Evolutionary conservation across 2,329 filamentous ascomycete genomes (phyloP).

Genomic region (Kalmusia sp.): DNA sequence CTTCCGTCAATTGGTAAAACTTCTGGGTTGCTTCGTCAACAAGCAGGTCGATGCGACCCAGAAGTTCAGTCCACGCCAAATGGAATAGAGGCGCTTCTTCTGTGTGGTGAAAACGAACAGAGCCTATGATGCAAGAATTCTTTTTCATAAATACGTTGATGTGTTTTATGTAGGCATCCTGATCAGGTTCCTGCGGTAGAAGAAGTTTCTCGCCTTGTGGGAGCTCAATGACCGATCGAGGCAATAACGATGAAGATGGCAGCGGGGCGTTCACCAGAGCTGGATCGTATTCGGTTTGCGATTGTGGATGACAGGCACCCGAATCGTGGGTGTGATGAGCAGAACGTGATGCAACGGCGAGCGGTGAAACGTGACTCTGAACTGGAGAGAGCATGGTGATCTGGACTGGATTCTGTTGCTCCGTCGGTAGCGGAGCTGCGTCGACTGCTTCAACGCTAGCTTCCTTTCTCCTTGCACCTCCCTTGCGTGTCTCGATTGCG

Average conservation of each 20-base stretch:
- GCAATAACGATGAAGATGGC: neutral
- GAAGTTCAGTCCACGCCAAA: constrained; percentile 26
- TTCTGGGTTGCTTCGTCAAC: constrained; percentile 18
- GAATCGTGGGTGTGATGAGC: neutral
- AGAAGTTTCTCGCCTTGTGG: constrained; percentile 4
- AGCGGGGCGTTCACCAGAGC: too few species aligned
- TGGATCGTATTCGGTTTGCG: neutral
- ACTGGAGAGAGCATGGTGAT: neutral
- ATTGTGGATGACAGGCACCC: neutral
- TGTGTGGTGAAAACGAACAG: constrained; percentile 12
- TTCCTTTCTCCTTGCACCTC: constrained; percentile 47
- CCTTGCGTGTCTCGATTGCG: constrained; percentile 63
- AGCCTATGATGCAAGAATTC: constrained; percentile 45
- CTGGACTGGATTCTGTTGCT: neutral
- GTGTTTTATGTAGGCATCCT: constrained; percentile 42
- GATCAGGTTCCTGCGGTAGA: constrained; percentile 12
- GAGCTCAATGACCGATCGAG: neutral
- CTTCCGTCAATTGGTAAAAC: constrained; percentile 20
- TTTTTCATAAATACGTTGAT: constrained; percentile 74
- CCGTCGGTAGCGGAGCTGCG: neutral
- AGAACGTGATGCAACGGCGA: neutral
- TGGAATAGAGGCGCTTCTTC: constrained; percentile 19
- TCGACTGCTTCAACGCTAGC: constrained; percentile 22
- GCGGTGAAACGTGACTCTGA: neutral
- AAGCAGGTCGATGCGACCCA: constrained; percentile 21